These are phyloP conservation scores for Podospora fimiseda DNA, from an alignment of 495 filamentous ascomycete genomes.

Conservation along the genomic window DNA sequence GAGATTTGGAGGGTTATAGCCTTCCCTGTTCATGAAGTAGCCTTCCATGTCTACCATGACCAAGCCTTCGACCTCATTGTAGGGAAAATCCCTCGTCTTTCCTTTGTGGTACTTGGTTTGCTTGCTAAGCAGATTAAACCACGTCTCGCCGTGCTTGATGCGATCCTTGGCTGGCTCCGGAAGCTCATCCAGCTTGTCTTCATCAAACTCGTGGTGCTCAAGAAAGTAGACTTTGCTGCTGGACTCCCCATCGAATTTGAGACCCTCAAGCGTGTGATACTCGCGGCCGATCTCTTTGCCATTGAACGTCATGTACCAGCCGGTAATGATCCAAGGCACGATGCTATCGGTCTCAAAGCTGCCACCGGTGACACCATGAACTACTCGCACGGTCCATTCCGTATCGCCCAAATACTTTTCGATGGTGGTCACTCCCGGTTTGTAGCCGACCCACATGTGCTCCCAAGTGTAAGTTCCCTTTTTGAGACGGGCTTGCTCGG, in stretches of 20 bases:
- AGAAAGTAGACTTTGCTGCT: not conserved
- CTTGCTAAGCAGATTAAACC: not conserved
- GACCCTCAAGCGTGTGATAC: not conserved
- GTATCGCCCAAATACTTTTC: not conserved
- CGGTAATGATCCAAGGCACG: not conserved
- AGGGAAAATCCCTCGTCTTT: not conserved
- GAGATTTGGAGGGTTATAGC: not conserved
- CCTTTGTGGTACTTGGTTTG: constrained; percentile 5
- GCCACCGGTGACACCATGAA: not conserved
- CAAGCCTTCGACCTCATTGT: constrained; percentile 1
- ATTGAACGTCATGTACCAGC: not conserved
- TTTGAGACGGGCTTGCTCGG: constrained; percentile 1
- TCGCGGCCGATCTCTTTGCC: not conserved
- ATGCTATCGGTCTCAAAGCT: not conserved
- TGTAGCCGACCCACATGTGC: not conserved
- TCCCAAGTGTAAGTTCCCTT: not conserved
- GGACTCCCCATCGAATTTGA: not conserved
- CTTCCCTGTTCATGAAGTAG: not conserved
- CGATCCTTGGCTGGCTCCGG: not conserved
- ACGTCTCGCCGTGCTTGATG: not conserved
- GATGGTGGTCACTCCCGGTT: not conserved
- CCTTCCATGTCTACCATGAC: not conserved
- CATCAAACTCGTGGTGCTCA: not conserved
- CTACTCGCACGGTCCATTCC: not conserved
- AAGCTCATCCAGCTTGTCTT: not conserved